A percentile compares a stretch with the other conserved stretches of the same genome.
Evolutionary conservation across 352 stramenopile species (phyloP).

Genomic region (Phytophthora sansomeana): DNA sequence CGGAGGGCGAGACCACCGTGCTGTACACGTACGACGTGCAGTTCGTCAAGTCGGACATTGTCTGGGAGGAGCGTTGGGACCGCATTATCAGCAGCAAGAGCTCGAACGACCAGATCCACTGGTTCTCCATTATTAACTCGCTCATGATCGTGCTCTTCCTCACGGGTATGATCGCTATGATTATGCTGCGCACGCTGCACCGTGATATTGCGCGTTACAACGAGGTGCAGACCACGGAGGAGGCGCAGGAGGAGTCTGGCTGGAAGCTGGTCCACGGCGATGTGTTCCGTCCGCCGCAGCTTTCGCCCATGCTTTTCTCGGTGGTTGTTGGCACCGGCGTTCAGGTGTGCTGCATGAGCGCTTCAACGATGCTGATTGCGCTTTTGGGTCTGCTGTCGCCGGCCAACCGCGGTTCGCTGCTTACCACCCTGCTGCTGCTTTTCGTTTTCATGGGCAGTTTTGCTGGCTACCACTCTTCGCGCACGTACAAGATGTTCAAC

Average conservation of each 20-base stretch:
- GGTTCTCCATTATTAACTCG: conserved; percentile 99
- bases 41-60: conserved; percentile 94
- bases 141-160: conserved; percentile 99
- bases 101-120: conserved; percentile 99
- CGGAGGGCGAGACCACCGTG: conserved; percentile 80
- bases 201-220: conserved; percentile 98
- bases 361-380: conserved; percentile 95
- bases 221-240: conserved; percentile 94
- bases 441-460: conserved; percentile 99
- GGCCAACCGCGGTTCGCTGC: conserved; percentile 96
- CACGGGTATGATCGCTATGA: conserved; percentile 99
- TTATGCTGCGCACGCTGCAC: conserved; percentile 99
- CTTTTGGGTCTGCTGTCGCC: conserved; percentile 96
- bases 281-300: conserved; percentile 98
- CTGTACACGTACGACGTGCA: conserved; percentile 99
- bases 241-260: conserved; percentile 95
- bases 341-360: conserved; percentile 96
- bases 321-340: conserved; percentile 96
- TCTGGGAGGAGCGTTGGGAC: conserved; percentile 99
- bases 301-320: conserved; percentile 94
- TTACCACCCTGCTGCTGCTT: conserved; percentile 97
- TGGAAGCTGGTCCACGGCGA: conserved; percentile 98
- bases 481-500: conserved; percentile 99
- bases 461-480: conserved; percentile 96
- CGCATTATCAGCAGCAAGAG: conserved; percentile 97